Evolutionary conservation across 73 alveolate genomes (phyloP).

Genomic region (Paramecium sonneborni): DNA sequence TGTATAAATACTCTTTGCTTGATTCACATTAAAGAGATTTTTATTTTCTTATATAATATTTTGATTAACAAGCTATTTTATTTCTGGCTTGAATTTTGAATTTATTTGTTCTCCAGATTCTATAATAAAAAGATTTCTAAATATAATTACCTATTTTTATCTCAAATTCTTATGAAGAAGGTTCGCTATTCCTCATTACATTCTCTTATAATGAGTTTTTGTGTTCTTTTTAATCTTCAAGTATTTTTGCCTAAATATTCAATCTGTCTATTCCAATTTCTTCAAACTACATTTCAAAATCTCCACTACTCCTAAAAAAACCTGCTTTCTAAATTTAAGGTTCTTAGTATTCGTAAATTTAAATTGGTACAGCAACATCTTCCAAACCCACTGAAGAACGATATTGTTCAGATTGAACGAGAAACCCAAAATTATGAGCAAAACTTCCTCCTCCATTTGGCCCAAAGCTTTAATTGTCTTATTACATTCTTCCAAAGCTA

Average conservation of each 20-base stretch:
- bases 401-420: neutral
- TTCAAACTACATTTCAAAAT: conserved; percentile 43
- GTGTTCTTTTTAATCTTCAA: neutral
- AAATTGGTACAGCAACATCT: neutral
- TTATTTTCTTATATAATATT: neutral
- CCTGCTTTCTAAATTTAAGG: conserved; percentile 16
- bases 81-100: conserved; percentile 28
- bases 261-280: conserved; percentile 24
- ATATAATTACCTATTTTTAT: neutral
- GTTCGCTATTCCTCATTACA: neutral
- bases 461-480: conserved; percentile 24
- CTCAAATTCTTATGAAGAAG: neutral
- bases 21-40: conserved; percentile 25
- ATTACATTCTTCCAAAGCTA: conserved; percentile 15
- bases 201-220: neutral
- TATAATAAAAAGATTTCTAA: neutral
- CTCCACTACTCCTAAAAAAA: conserved; percentile 13
- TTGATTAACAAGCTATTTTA: conserved; percentile 3
- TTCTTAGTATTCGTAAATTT: neutral
- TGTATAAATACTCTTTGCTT: conserved; percentile 17
- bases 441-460: neutral
- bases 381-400: conserved; percentile 26
- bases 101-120: conserved; percentile 38
- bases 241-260: neutral
- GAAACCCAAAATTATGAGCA: neutral